Evolutionary conservation across 2,329 filamentous ascomycete species (phyloP).

Genomic region (Neonectria coccinea): DNA sequence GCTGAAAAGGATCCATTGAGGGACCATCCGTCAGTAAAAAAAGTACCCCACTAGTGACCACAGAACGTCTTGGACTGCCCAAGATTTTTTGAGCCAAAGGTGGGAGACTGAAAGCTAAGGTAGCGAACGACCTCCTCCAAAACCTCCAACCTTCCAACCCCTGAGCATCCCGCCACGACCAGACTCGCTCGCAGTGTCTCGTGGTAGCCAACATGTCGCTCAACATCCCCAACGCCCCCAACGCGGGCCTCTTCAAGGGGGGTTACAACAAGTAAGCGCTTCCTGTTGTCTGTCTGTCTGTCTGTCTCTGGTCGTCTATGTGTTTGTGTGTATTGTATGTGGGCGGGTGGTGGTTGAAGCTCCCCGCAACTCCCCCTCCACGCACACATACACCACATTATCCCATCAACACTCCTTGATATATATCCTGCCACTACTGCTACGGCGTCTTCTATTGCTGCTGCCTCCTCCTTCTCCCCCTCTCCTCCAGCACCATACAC

Average conservation of each 20-base stretch:
- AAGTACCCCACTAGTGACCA: slow-evolving; percentile 23
- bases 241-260: slow-evolving; percentile 92
- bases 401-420: slow-evolving; percentile 13
- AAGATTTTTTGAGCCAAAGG: slow-evolving; percentile 43
- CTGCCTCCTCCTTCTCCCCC: not conserved
- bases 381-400: slow-evolving; percentile 18
- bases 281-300: slow-evolving; percentile 17
- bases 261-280: slow-evolving; percentile 89
- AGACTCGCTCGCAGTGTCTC: slow-evolving; percentile 28
- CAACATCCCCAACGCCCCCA: slow-evolving; percentile 93
- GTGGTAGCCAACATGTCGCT: slow-evolving; percentile 79
- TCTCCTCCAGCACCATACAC: not conserved
- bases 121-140: slow-evolving; percentile 32
- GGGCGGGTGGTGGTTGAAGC: slow-evolving; percentile 26
- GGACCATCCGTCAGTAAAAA: no score
- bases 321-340: slow-evolving; percentile 8
- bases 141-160: slow-evolving; percentile 32
- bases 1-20: no score
- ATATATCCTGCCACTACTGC: slow-evolving; percentile 10
- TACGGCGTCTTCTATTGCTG: not conserved
- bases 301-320: slow-evolving; percentile 26
- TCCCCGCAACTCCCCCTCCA: slow-evolving; percentile 45
- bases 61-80: slow-evolving; percentile 40
- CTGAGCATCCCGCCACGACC: slow-evolving; percentile 37
- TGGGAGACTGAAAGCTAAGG: slow-evolving; percentile 29